phyloP scores from a whole-genome alignment of 805 yeast genomes.

The Blastobotrys robertii region DNA sequence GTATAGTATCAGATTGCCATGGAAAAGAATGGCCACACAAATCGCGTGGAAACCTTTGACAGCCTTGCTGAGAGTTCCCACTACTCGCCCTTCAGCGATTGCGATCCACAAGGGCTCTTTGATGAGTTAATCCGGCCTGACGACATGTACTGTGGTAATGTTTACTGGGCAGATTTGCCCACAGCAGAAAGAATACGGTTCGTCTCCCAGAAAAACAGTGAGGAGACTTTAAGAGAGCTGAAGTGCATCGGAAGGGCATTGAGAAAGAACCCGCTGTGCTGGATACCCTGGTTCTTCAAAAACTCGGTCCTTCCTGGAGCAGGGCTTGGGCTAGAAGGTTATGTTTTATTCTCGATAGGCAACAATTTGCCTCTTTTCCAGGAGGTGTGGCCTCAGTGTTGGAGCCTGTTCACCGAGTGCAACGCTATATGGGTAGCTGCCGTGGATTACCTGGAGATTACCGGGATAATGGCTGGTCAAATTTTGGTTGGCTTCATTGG shows the following conservation, averaged over 20 bases:
- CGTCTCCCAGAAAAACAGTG: slow-evolving; percentile 16
- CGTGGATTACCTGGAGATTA: slow-evolving; percentile 27
- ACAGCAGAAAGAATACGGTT: slow-evolving; percentile 20
- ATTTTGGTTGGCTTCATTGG: slow-evolving; percentile 46
- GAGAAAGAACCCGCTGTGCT: slow-evolving; percentile 27
- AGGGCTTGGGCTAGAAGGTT: slow-evolving; percentile 31
- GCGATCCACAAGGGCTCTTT: slow-evolving; percentile 27
- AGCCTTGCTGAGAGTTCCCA: slow-evolving; percentile 18
- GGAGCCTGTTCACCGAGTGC: slow-evolving; percentile 24
- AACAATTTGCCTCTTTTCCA: slow-evolving; percentile 24
- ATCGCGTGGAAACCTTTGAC: slow-evolving; percentile 10
- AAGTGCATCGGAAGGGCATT: slow-evolving; percentile 19
- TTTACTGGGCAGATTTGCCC: slow-evolving; percentile 33
- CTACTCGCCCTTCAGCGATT: slow-evolving; percentile 15
- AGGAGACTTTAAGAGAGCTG: slow-evolving; percentile 24
- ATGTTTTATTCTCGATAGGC: slow-evolving; percentile 30
- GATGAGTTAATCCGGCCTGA: slow-evolving; percentile 25
- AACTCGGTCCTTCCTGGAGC: slow-evolving; percentile 31
- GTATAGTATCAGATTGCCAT: too few species aligned
- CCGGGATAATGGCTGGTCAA: slow-evolving; percentile 54
- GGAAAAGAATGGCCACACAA: too few species aligned
- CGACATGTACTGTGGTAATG: slow-evolving; percentile 26
- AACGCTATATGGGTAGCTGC: slow-evolving; percentile 27
- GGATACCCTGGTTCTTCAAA: slow-evolving; percentile 28
- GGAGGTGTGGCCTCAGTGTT: slow-evolving; percentile 30